Percentiles rank a stretch among this genome's conserved stretches.
These are phyloP conservation scores for Mycena venus DNA, from an alignment of 768 basidiomycete species.

Conservation along the genomic window DNA sequence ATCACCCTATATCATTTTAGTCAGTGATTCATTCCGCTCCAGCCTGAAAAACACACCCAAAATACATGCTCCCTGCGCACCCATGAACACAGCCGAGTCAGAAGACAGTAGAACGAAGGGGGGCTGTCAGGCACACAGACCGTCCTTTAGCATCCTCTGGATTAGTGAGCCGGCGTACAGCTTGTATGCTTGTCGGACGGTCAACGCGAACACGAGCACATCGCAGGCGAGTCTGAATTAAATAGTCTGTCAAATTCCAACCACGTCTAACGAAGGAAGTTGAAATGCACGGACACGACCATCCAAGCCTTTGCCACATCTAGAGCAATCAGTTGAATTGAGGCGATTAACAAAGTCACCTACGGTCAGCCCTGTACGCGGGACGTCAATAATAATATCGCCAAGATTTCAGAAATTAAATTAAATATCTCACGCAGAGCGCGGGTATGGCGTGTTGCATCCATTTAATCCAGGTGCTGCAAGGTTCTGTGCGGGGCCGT, in stretches of 20 bases:
- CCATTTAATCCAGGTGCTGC: slow-evolving; percentile 26
- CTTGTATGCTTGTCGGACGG: slow-evolving; percentile 17
- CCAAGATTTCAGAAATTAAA: slow-evolving; percentile 10
- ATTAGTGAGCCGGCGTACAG: slow-evolving; percentile 18
- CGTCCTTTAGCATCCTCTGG: not conserved
- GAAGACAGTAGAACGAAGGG: not conserved
- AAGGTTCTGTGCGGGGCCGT: slow-evolving; percentile 13
- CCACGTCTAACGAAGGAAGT: slow-evolving; percentile 5
- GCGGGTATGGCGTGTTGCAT: slow-evolving; percentile 23
- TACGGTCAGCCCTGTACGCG: slow-evolving; percentile 14
- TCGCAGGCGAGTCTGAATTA: slow-evolving; percentile 22
- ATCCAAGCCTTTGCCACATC: slow-evolving; percentile 12
- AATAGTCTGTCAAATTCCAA: slow-evolving; percentile 1
- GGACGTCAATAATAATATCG: slow-evolving; percentile 18
- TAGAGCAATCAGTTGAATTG: slow-evolving; percentile 19
- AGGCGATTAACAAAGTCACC: slow-evolving; percentile 23
- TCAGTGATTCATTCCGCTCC: not conserved
- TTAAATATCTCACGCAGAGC: slow-evolving; percentile 18
- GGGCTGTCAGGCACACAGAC: not conserved
- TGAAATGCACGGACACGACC: slow-evolving; percentile 18
- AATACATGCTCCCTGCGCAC: not conserved
- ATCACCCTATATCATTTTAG: not conserved
- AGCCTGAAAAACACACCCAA: not conserved
- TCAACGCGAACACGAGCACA: slow-evolving; percentile 22
- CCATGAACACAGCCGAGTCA: not conserved